Base-by-base conservation (phyloP, 805 yeast genomes). In the Huiozyma sinensis region DNA sequence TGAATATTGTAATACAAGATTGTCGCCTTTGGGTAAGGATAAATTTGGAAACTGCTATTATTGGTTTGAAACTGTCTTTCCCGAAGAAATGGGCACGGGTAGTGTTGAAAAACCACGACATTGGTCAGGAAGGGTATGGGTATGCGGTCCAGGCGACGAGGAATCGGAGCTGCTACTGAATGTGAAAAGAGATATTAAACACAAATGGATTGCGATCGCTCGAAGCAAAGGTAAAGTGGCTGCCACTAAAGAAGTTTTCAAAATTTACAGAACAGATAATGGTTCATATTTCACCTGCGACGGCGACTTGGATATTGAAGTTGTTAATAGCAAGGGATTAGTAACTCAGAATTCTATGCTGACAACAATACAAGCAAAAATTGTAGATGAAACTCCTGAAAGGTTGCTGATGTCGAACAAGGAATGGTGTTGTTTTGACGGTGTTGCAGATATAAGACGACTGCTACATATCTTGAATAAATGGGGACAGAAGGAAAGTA, bases 1-100 rank as follows among this genome's bases (percentile, higher is more conserved):
- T 45, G 65, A 56, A 46, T 49, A 45, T 29, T 33, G 43, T 17
- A 13, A 27, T 9, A 6, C 17, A 8, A 24, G 40, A 35, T 11
- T 85, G 38, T 73, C 73, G 42, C 69, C 76, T 32, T 66, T 90
- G 28, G 97, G 97, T 3, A 74, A 77, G 47, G 97, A 90, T 61
- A 67, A 95, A 39, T 73, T 76, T 46, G 87, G 69, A 57, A 90
- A 90, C 64, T 69, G 89, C 49, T 90, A 89, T 60, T 90, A 95
- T 95, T 90, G 95, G 95, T 80, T 87, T 60, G 97, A 90, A 55
- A 96, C 39, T 7, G 11, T 5, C 13, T 9, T 38, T 28, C n/a
- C n/a, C n/a, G 33, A 28, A 27, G 13, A 7, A 28, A 30, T 27
- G 34, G 30, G 6, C 9, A 7, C 12, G n/a, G 34, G 28, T 12